A percentile compares a stretch with the other conserved stretches of the same genome.
These are phyloP conservation scores for Juncus effusus DNA, from an alignment of 176 grass and related monocot species.

Conservation along the genomic window DNA sequence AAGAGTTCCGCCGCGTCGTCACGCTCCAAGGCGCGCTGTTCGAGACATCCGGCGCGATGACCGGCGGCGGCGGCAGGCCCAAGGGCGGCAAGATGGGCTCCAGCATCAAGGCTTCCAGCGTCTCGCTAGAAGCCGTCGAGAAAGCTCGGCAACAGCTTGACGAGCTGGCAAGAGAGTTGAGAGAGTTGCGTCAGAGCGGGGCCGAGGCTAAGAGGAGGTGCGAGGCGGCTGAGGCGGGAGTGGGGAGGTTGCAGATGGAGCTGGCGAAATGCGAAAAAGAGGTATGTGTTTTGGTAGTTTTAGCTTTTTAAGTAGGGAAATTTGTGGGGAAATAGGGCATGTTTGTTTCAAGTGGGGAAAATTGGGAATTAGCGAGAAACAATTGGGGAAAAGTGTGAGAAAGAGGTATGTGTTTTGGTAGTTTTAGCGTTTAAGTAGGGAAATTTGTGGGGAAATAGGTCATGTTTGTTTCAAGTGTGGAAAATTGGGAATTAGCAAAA, in stretches of 20 bases:
- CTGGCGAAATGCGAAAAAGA: conserved; percentile 73
- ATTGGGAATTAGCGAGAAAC: too few species aligned
- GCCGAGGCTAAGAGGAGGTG: conserved; percentile 53
- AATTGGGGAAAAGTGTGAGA: conserved; percentile 48
- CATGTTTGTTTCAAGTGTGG: too few species aligned
- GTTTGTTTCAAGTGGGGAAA: too few species aligned
- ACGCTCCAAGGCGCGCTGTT: conserved; percentile 82
- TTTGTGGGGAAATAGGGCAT: too few species aligned
- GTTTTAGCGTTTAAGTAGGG: neutral
- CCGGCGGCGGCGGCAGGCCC: conserved; percentile 68
- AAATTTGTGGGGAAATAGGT: too few species aligned
- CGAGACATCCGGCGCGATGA: conserved; percentile 93
- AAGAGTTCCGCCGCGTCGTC: conserved; percentile 79
- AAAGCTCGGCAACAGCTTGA: conserved; percentile 64
- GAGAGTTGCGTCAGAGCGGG: conserved; percentile 45
- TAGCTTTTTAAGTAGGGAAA: neutral
- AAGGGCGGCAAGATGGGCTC: conserved; percentile 80
- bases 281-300: conserved; percentile 36
- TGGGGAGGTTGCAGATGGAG: conserved; percentile 65
- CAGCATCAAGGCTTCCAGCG: conserved; percentile 49
- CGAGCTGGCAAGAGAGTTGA: conserved; percentile 58
- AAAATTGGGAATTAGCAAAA: too few species aligned
- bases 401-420: conserved; percentile 53
- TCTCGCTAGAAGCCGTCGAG: conserved; percentile 55
- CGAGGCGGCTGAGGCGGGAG: conserved; percentile 52